These are phyloP conservation scores for Clonostachys byssicola DNA, from an alignment of 2,329 filamentous ascomycete species.

Conservation along the genomic window DNA sequence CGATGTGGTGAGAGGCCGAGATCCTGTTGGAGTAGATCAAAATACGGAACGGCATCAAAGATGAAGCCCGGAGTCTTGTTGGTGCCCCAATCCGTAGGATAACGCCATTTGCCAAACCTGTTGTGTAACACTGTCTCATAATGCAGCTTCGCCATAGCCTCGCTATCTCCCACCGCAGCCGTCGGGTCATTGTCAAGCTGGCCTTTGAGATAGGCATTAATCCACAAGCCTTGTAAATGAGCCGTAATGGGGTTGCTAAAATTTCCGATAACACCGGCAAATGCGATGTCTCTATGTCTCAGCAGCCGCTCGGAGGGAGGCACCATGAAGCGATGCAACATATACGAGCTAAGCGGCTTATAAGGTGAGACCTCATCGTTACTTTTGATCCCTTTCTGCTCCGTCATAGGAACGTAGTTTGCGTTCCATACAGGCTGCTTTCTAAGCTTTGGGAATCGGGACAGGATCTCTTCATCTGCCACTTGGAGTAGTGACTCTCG, in stretches of 20 bases:
- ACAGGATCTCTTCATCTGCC: conserved; percentile 10
- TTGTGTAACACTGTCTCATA: conserved; percentile 59
- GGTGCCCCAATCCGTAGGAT: conserved; percentile 59
- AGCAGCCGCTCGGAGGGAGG: conserved; percentile 8
- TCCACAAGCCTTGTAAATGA: conserved; percentile 41
- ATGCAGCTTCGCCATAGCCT: conserved; percentile 27
- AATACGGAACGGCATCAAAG: conserved; percentile 46
- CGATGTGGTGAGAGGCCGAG: conserved; percentile 44
- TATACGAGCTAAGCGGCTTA: neutral
- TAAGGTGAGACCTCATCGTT: neutral
- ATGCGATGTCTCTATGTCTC: conserved; percentile 19
- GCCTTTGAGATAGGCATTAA: conserved; percentile 53
- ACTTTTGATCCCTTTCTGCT: neutral
- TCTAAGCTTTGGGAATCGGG: conserved; percentile 10
- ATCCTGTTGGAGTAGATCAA: conserved; percentile 55
- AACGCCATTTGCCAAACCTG: conserved; percentile 68
- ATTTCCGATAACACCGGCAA: conserved; percentile 20
- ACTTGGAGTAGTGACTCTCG: conserved; percentile 4
- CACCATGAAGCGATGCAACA: conserved; percentile 18
- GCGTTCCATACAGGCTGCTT: conserved; percentile 10
- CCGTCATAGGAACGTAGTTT: conserved; percentile 4
- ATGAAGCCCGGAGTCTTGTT: conserved; percentile 61
- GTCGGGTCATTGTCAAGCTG: conserved; percentile 27
- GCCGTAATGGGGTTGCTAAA: conserved; percentile 26
- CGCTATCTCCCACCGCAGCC: neutral